Conservation (phyloP, 1,139 yeast species). For the Saccharomyces hybrid region DNA sequence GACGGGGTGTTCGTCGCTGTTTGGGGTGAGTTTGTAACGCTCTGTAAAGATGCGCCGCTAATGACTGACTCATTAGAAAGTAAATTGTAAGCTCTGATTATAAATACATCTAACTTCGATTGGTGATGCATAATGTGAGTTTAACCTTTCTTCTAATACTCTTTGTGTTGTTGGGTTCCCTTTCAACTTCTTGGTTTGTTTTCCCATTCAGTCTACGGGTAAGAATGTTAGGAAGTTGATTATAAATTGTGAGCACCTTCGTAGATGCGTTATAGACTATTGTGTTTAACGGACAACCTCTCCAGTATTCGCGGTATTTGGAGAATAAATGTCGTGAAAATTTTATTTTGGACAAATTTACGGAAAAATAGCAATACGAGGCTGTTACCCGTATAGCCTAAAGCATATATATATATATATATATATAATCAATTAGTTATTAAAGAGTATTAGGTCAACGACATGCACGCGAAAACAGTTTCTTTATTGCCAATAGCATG, state of each 20-base stretch:
- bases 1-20: constrained; percentile 20
- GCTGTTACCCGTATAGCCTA: neutral
- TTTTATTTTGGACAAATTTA: neutral
- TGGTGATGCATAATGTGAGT: constrained; percentile 25
- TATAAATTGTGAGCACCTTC: neutral
- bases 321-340: neutral
- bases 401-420: too few species aligned
- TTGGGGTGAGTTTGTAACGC: constrained; percentile 22
- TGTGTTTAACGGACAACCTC: neutral
- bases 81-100: constrained; percentile 26
- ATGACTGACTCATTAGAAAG: constrained; percentile 24
- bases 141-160: neutral
- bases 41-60: constrained; percentile 17
- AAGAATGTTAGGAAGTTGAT: neutral
- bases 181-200: neutral
- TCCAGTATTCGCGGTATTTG: neutral
- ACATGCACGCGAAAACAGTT: neutral
- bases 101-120: constrained; percentile 28
- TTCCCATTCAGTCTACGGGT: neutral
- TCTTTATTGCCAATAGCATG: neutral
- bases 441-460: neutral
- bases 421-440: neutral
- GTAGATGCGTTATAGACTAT: neutral
- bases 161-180: neutral
- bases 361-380: neutral